Evolutionary conservation across 83 land plant genomes (phyloP), one percentile per base, ranked within the genome.

Genomic region (Picea mariana): DNA sequence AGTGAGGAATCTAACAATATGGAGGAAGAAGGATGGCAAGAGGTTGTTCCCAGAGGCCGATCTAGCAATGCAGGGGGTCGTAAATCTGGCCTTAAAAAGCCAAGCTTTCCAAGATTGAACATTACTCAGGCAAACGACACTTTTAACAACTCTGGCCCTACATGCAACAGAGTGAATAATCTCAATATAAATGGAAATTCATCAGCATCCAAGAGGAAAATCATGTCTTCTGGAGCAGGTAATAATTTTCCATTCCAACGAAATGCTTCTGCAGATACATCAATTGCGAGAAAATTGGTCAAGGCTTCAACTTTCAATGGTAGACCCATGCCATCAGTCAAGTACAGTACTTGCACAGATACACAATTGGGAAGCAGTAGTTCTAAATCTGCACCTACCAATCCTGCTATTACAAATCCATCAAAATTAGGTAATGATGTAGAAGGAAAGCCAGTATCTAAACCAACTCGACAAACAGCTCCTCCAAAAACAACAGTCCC

Each of bases 1-100:
- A 34, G 34, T 34, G 34, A 34, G 34, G 34, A 34, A 34, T 34
- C 58, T n/a, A 59, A 75, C n/a, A 75, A 49, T 9, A 47, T 11
- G 58, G 89, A 84, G 80, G 96, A 92, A 75, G 98, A 94, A 84
- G 98, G 98, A 78, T 96, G 98, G 98, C 98, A 96, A 85, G 98
- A 94, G 80, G 97, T 97, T 68, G 85, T 88, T 62, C 89, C 98
- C 1, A 92, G 90, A 83, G 88, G 89, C 5, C 89, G 94, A 3
- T 88, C 86, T 65, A 79, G 60, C 38, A 84, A 85, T 60, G 80
- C 60, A 15, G 69, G 81, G 17, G 86, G 82, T 40, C 89, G 94
- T 55, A 92, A 83, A 83, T 73, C 83, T 23, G 55, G 78, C 75
- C n/a, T 84, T 55, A 88, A 87, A 65, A 90, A 84, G 79, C 92